Base-by-base conservation (phyloP, 352 stramenopile genomes). In the Phytophthora vignae region DNA sequence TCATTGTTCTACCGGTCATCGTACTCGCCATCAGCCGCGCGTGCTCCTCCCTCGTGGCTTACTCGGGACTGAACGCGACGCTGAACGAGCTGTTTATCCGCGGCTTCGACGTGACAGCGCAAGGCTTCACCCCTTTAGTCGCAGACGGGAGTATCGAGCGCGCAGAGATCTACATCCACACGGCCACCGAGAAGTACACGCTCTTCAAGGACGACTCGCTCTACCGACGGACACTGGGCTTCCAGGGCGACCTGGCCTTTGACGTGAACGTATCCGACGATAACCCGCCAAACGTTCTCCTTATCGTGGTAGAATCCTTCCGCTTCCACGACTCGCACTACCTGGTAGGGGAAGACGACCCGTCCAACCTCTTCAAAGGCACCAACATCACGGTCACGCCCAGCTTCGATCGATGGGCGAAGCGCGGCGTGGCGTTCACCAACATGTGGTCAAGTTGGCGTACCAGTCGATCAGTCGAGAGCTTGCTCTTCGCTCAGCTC, bases 371-470 rank as follows among this genome's bases (percentile, higher is more conserved):
- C 1, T 78, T 74, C 49, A 71, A 74, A 12, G 71, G 71, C 0
- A 67, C 48, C 22, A 74, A 78, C 31, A 48, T 74, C 60, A 82
- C 78, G 0, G 56, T 90, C 2, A 88, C 81, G 4, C 81, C 79
- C 0, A 72, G 83, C 11, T 90, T 90, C 17, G 79, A 91, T 33
- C 60, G 57, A 40, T 91, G 78, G 73, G 79, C 83, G 2, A 77
- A 78, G 21, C 75, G 78, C 4, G 80, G 80, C 27, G 64, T 91
- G 9, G 78, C 79, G 1, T 82, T 91, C 55, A 71, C 55, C 10
- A 91, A 90, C 38, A 72, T 90, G 46, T 91, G 84, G 82, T 91
- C 84, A 10, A 90, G 80, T 50, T 90, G 75, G 73, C 58, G 73
- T 12, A 90, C 84, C 15, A 91, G 82, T 72, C 79, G 84, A 2